phyloP scores from a whole-genome alignment of 768 basidiomycete genomes.

The Plicaturopsis crispa region DNA sequence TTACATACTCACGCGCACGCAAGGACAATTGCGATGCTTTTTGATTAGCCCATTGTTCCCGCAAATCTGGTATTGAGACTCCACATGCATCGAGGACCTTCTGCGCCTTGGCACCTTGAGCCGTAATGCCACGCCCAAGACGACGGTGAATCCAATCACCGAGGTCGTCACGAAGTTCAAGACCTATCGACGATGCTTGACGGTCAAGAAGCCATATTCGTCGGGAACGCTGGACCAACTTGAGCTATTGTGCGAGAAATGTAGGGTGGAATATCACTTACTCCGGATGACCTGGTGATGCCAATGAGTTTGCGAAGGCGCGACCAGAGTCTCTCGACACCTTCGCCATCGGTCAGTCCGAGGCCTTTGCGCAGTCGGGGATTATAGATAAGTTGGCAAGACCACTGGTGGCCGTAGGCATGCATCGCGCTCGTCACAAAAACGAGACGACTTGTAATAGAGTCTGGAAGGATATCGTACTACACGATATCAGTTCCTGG shows the following conservation, averaged over 20 bases:
- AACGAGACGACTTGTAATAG: conserved; percentile 12
- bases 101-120: conserved; percentile 8
- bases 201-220: conserved; percentile 27
- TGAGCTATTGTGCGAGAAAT: conserved; percentile 2
- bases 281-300: conserved; percentile 21
- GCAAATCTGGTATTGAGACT: conserved; percentile 12
- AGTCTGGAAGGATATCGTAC: conserved; percentile 19
- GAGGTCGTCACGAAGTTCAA: conserved; percentile 18
- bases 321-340: conserved; percentile 27
- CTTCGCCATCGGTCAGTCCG: conserved; percentile 26
- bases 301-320: conserved; percentile 24
- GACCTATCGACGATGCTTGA: conserved; percentile 18
- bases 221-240: conserved; percentile 10
- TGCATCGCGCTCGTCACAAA: conserved; percentile 31
- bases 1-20: conserved; percentile 16
- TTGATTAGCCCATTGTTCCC: conserved; percentile 26
- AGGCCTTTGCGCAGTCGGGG: conserved; percentile 19
- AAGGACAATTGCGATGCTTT: conserved; percentile 20
- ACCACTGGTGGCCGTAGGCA: conserved; percentile 30
- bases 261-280: conserved; percentile 11
- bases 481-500: conserved; percentile 3
- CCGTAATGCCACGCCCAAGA: conserved; percentile 9
- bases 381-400: conserved; percentile 26
- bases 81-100: conserved; percentile 12
- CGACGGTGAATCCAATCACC: conserved; percentile 23